A percentile compares a stretch with the other conserved stretches of the same genome.
phyloP scores from a whole-genome alignment of 768 basidiomycete genomes.

The Collybia sordida region DNA sequence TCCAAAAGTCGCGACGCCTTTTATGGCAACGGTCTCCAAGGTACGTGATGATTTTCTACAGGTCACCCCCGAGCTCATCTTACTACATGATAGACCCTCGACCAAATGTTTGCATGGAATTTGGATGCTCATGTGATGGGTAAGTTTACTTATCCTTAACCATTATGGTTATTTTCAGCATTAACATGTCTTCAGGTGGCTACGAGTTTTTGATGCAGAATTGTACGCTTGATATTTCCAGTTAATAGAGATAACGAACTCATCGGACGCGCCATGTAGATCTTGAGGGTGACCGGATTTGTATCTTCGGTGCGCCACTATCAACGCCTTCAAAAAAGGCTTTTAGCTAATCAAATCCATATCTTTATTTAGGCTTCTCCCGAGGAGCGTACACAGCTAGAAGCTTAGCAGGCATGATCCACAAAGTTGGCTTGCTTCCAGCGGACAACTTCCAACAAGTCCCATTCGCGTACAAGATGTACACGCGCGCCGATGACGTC shows the following conservation, averaged over 20 bases:
- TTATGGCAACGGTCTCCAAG: slow-evolving; percentile 36
- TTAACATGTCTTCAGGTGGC: slow-evolving; percentile 33
- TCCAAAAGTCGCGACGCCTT: slow-evolving; percentile 33
- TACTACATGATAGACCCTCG: slow-evolving; percentile 34
- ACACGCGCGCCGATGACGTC: slow-evolving; percentile 44
- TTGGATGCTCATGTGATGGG: slow-evolving; percentile 50
- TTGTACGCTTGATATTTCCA: slow-evolving; percentile 28
- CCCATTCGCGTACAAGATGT: slow-evolving; percentile 66
- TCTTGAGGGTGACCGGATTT: slow-evolving; percentile 55
- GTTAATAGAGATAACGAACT: too few species aligned
- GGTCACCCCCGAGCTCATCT: not conserved
- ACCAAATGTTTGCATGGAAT: slow-evolving; percentile 50
- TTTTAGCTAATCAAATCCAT: not conserved
- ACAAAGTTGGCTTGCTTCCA: slow-evolving; percentile 50
- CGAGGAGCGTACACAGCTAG: slow-evolving; percentile 66
- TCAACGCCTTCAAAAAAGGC: not conserved
- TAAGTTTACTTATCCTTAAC: slow-evolving; percentile 14
- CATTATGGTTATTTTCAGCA: not conserved
- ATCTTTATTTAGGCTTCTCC: slow-evolving; percentile 43
- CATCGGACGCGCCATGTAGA: slow-evolving; percentile 24
- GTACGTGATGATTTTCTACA: slow-evolving; percentile 17
- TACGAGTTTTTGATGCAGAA: slow-evolving; percentile 64
- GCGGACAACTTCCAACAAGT: slow-evolving; percentile 54
- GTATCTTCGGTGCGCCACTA: slow-evolving; percentile 48
- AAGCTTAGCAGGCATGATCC: slow-evolving; percentile 52